phyloP scores from a whole-genome alignment of 2,329 filamentous ascomycete species.

The Neonectria faginata region DNA sequence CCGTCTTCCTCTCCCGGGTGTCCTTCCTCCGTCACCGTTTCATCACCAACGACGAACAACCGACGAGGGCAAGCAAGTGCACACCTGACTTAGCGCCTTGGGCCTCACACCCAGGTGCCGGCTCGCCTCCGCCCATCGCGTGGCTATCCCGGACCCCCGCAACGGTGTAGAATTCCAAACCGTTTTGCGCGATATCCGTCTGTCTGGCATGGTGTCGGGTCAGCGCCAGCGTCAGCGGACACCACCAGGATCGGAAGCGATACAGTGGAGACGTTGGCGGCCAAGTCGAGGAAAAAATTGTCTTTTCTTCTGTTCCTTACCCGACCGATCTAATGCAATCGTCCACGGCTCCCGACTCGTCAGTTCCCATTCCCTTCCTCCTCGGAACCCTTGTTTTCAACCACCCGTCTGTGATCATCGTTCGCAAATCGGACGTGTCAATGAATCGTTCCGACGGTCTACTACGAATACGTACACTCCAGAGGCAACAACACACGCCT shows the following conservation, averaged over 20 bases:
- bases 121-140: slow-evolving; percentile 14
- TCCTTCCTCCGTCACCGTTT: slow-evolving; percentile 18
- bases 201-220: slow-evolving; percentile 32
- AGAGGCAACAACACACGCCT: background rate
- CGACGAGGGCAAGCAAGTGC: background rate
- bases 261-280: slow-evolving; percentile 35
- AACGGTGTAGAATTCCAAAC: slow-evolving; percentile 24
- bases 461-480: background rate
- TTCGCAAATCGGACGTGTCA: slow-evolving; percentile 40
- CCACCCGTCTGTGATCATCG: slow-evolving; percentile 35
- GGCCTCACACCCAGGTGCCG: background rate
- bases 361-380: slow-evolving; percentile 25
- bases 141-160: slow-evolving; percentile 17
- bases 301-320: slow-evolving; percentile 34
- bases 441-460: slow-evolving; percentile 24
- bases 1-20: background rate
- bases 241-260: slow-evolving; percentile 37
- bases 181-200: slow-evolving; percentile 29
- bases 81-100: background rate
- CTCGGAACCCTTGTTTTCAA: slow-evolving; percentile 25
- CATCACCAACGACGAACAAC: slow-evolving; percentile 16
- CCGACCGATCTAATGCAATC: slow-evolving; percentile 42
- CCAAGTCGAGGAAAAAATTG: slow-evolving; percentile 33
- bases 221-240: slow-evolving; percentile 39
- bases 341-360: slow-evolving; percentile 14